Percentiles rank a stretch among this genome's conserved stretches.
phyloP scores from a whole-genome alignment of 1,284 basidiomycete species.

The Trichosporon sp. region DNA sequence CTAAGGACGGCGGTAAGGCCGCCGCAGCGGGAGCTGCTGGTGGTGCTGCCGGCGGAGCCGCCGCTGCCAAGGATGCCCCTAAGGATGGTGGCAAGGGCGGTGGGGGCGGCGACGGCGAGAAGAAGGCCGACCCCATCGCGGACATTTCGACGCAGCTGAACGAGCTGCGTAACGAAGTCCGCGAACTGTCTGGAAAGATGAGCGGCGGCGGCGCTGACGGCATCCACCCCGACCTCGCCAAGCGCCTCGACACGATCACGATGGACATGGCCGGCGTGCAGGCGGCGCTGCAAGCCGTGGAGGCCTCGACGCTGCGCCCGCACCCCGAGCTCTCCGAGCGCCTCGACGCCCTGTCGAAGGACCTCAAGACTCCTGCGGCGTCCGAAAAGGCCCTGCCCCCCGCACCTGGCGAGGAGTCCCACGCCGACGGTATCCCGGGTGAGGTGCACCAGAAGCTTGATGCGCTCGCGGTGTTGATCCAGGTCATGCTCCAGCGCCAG shows the following conservation, averaged over 20 bases:
- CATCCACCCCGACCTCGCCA: background rate
- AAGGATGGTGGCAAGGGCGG: background rate
- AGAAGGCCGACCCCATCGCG: background rate
- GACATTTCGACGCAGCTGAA: conserved; percentile 1
- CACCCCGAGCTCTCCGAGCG: background rate
- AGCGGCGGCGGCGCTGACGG: background rate
- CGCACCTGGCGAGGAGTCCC: conserved; percentile 1
- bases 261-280: conserved; percentile 14
- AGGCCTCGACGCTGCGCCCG: background rate
- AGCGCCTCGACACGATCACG: conserved; percentile 9
- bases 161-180: background rate
- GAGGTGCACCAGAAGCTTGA: conserved; percentile 42
- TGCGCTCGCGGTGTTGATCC: conserved; percentile 34
- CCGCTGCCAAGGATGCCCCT: background rate
- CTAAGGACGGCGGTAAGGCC: background rate
- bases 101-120: background rate
- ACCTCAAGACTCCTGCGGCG: conserved; percentile 16
- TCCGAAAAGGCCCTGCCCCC: conserved; percentile 11
- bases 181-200: conserved; percentile 13
- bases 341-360: background rate
- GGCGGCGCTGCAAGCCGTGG: background rate
- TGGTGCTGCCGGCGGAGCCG: background rate
- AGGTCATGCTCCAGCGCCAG: conserved; percentile 27
- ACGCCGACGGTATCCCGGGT: conserved; percentile 10
- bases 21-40: background rate